A percentile compares a stretch with the other conserved stretches of the same genome.
Evolutionary conservation across 208 protist genomes (phyloP).

Genomic region (Acanthamoeba polyphaga): DNA sequence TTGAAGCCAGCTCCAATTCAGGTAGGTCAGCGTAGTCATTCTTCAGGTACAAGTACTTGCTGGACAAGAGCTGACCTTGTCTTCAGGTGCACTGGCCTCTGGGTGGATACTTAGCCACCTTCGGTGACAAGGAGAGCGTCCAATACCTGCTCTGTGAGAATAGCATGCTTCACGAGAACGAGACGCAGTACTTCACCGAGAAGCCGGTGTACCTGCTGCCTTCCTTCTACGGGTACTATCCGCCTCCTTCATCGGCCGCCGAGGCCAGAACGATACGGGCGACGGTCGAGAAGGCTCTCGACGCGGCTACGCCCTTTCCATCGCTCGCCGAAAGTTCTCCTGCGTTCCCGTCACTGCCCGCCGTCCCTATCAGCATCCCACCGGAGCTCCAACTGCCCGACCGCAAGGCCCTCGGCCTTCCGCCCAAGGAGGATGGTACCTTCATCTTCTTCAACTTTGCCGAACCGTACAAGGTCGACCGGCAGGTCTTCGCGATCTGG

Average conservation of each 20-base stretch:
- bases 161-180: neutral
- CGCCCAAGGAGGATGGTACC: neutral
- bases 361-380: neutral
- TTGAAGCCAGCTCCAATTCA: neutral
- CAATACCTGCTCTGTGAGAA: neutral
- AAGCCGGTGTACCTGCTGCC: neutral
- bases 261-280: neutral
- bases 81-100: conserved; percentile 3
- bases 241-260: neutral
- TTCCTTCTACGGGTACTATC: neutral
- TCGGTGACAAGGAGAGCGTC: neutral
- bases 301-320: neutral
- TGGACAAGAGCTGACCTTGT: neutral
- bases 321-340: neutral
- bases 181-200: neutral
- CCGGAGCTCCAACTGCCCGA: neutral
- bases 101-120: neutral
- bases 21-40: neutral
- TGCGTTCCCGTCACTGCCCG: neutral
- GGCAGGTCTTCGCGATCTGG: neutral
- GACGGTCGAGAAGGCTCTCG: neutral
- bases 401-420: neutral
- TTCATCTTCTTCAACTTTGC: conserved; percentile 14
- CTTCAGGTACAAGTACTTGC: no score
- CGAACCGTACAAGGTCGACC: neutral